Conservation (phyloP, 352 stramenopile genomes). For the Phytophthora pinifolia region DNA sequence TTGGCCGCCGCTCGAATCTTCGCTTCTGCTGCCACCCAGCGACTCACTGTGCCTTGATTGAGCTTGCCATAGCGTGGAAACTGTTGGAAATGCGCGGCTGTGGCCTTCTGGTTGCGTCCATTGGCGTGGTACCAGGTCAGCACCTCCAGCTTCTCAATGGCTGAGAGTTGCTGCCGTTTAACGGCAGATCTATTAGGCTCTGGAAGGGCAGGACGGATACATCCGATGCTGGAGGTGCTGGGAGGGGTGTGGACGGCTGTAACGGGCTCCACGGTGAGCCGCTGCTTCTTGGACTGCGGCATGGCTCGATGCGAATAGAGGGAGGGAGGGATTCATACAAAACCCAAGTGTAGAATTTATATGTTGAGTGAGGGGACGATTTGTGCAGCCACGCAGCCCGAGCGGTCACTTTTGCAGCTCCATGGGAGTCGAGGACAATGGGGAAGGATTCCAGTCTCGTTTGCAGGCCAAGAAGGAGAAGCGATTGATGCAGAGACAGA, state of each 20-base stretch:
- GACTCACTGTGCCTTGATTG: conserved; percentile 27
- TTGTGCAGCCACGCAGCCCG: conserved; percentile 8
- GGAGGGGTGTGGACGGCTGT: neutral
- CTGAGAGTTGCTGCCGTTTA: conserved; percentile 4
- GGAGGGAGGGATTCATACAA: neutral
- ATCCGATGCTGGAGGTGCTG: conserved; percentile 1
- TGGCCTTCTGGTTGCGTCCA: conserved; percentile 17
- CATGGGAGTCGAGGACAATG: conserved; percentile 14
- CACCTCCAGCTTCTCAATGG: conserved; percentile 11
- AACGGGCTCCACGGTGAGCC: neutral
- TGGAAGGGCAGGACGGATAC: neutral
- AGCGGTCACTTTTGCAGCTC: conserved; percentile 8
- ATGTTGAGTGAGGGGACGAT: neutral
- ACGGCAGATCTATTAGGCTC: neutral
- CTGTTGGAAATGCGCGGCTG: conserved; percentile 11
- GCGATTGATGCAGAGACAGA: conserved; percentile 27
- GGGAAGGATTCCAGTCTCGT: conserved; percentile 42
- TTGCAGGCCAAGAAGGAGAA: conserved; percentile 67
- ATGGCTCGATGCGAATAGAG: conserved; percentile 10
- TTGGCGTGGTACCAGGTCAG: conserved; percentile 17
- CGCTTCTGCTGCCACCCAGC: conserved; percentile 17
- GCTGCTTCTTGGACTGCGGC: conserved; percentile 8
- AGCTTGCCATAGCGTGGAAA: conserved; percentile 14
- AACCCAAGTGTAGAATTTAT: neutral
- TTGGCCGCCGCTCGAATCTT: conserved; percentile 13